These are phyloP conservation scores for Cryoendolithus antarcticus DNA, from an alignment of 2,329 filamentous ascomycete genomes.

Conservation along the genomic window DNA sequence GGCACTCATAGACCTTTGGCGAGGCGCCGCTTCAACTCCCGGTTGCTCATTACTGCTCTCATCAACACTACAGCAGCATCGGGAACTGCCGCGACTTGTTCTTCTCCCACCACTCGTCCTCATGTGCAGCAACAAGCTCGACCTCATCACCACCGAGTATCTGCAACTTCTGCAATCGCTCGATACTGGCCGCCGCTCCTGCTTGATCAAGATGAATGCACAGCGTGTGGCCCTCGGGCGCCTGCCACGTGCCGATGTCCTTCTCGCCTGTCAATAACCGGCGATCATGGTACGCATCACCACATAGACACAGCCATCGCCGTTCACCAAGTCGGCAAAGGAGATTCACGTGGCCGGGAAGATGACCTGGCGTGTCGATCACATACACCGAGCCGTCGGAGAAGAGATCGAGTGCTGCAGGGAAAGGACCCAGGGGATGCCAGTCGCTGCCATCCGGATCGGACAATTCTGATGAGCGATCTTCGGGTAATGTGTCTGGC, in stretches of 20 bases:
- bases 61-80: conserved; percentile 1
- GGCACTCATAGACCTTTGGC: too few species aligned
- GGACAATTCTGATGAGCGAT: conserved; percentile 34
- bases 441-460: conserved; percentile 20
- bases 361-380: conserved; percentile 39
- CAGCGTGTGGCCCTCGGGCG: conserved; percentile 30
- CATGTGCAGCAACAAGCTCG: conserved; percentile 41
- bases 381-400: conserved; percentile 35
- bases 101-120: conserved; percentile 34
- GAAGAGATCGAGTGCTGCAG: conserved; percentile 35
- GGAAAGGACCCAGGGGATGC: conserved; percentile 33
- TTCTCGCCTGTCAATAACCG: conserved; percentile 40
- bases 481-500: conserved; percentile 28
- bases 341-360: conserved; percentile 41
- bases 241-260: conserved; percentile 39
- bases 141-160: conserved; percentile 24
- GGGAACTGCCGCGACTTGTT: conserved; percentile 13
- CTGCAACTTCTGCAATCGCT: conserved; percentile 27
- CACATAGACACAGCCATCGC: conserved; percentile 39
- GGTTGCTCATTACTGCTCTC: too few species aligned
- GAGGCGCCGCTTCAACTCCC: too few species aligned
- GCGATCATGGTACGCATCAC: conserved; percentile 43
- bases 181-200: conserved; percentile 31
- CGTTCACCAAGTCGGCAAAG: conserved; percentile 27
- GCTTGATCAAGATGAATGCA: conserved; percentile 42